A percentile compares a stretch with the other conserved stretches of the same genome.
Conservation (phyloP, 2,329 filamentous ascomycete genomes). For the Sporothrix brunneoviolacea region DNA sequence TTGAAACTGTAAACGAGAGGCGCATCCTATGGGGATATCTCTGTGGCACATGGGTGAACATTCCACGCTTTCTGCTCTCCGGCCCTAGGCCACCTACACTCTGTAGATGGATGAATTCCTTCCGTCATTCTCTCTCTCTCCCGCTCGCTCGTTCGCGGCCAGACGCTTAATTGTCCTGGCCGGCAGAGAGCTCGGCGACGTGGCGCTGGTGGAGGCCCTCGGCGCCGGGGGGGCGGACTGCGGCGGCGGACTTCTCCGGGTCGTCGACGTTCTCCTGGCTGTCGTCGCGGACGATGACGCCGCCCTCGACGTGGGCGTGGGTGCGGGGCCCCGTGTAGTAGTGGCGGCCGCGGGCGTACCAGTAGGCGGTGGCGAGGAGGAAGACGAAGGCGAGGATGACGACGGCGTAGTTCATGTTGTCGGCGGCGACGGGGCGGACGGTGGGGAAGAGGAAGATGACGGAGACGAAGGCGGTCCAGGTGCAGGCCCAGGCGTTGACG, state of each 20-base stretch:
- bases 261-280: constrained; percentile 1
- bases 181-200: neutral
- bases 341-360: constrained; percentile 37
- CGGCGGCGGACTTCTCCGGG: constrained; percentile 11
- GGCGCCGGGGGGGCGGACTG: neutral
- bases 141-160: neutral
- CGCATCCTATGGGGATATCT: constrained; percentile 7
- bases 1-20: constrained; percentile 11
- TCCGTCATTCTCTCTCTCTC: neutral
- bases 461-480: constrained; percentile 47
- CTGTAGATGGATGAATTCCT: neutral
- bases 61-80: neutral
- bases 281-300: constrained; percentile 20
- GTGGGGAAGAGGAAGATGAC: constrained; percentile 50
- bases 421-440: constrained; percentile 36
- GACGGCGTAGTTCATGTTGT: constrained; percentile 50
- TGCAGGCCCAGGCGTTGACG: constrained; percentile 42
- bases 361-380: constrained; percentile 36
- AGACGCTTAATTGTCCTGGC: neutral
- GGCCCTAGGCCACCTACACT: neutral
- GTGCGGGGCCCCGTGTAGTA: constrained; percentile 42
- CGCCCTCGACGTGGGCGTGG: constrained; percentile 23
- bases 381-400: constrained; percentile 43
- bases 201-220: constrained; percentile 16
- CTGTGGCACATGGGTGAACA: neutral